Base-by-base conservation (phyloP, 2,329 filamentous ascomycete species). In the Falciphora oryzae region DNA sequence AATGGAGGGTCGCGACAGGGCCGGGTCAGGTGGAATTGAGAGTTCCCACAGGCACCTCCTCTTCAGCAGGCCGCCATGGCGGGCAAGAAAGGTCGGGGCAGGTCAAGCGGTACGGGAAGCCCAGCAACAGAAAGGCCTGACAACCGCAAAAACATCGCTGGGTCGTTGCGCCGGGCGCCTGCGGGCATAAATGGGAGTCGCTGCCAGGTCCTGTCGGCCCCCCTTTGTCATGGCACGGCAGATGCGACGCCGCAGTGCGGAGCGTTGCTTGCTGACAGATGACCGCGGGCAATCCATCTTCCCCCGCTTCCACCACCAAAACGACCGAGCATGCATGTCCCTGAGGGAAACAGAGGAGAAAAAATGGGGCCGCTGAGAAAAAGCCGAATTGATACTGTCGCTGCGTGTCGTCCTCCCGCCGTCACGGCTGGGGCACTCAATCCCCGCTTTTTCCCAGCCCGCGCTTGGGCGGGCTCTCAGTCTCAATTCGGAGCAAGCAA, bases 231-330 rank as follows among this genome's bases (percentile, higher is more conserved):
- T 53, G 22, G 57, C 57, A 27, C 57, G 57, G 57, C 57, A 58
- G 57, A 58, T 58, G 29, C 27, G 29, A 31, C 11, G 11, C 1
- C 27, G 27, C 14, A 18, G 25, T 58, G 44, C 44, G 44, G 44
- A 53, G 44, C 44, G 22, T 5, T 4, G 22, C 22, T 53, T 53
- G 44, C 44, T 53, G 44, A 53, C 44, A n/a, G 57, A 28, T 16
- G 27, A 5, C 18, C 22, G 5, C 57, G 57, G 57, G 25, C 57
- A 58, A 58, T 58, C 57, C 57, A 58, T 58, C 57, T 58, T 58
- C 57, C 57, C 57, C 57, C 57, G 57, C 57, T 10, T 58, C 22
- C 56, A 28, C 56, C 28, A 57, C 56, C 56, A 57, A 57, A n/a
- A 57, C 18, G 32, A 35, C 32, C 32, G 32, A 14, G 38, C 16